Base-by-base conservation (phyloP, 257 asterid genomes). In the Nicotiana tomentosiformis region DNA sequence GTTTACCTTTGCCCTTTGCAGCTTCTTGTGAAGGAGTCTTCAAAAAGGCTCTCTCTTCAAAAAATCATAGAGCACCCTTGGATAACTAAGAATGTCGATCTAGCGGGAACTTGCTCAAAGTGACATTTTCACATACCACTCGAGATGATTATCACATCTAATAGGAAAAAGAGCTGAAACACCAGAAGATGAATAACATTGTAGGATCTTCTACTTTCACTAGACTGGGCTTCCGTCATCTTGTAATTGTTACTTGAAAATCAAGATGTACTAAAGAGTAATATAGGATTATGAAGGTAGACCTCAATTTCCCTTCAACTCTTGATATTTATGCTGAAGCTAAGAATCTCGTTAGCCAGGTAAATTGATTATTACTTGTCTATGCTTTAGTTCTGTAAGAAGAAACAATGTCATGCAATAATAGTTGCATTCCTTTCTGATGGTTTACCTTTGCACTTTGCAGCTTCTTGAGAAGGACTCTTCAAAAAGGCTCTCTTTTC, bases 381-480 rank as follows among this genome's bases (percentile, higher is more conserved):
- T 26, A 39, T 23, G 66, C 74, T n/a, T 32, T 67, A 67, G 29
- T 46, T 67, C 9, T 17, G 7, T 14, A 12, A 66, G 26, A 56
- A 70, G 29, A 78, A 60, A 65, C 20, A 30, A 12, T 14, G 23
- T 16, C 20, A 3, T 58, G 53, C 15, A 30, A 82, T 39, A 39
- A 39, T 26, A 18, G 10, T 29, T 37, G 78, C 51, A 46, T 58
- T 70, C 49, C 5, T 56, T 83, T 84, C 6, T 87, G 78, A 82
- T 69, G 70, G 33, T 66, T 33, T 53, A 66, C 14, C 62, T 60
- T 88, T 82, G 20, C 20, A 66, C 86, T 61, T 77, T 53, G 89
- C 89, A 94, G 98, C 98, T 94, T 92, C 97, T 96, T 68, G 98
- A 92, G 57, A 94, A 93, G 90, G 97, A 96, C 83, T 91, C 99